Percentiles rank a stretch among this genome's conserved stretches.
Conservation (phyloP, 2,329 filamentous ascomycete genomes). For the Beauveria sp. region DNA sequence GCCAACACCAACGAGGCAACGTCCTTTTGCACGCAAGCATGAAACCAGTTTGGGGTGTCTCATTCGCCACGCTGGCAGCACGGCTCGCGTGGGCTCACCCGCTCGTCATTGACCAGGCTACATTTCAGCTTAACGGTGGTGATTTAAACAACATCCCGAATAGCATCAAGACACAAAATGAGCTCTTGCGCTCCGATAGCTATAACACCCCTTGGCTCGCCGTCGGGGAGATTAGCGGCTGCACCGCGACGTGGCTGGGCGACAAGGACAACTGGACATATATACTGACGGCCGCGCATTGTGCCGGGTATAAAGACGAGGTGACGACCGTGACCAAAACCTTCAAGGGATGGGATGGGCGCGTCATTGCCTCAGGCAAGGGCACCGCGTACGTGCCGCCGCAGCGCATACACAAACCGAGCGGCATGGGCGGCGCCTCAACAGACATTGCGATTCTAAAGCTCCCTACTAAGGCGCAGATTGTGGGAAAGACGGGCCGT, state of each 20-base stretch:
- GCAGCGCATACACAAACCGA: not conserved
- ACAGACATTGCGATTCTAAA: not conserved
- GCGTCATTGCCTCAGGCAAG: not conserved
- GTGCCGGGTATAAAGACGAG: not conserved
- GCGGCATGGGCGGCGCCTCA: not conserved
- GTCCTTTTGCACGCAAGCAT: not conserved
- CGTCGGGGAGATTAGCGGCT: not conserved
- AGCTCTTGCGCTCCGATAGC: not conserved
- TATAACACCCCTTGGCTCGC: not conserved
- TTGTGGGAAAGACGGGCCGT: not conserved
- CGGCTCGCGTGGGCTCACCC: not conserved
- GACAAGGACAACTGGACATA: not conserved
- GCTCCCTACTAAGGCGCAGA: not conserved
- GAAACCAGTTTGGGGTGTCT: not conserved
- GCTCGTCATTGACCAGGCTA: not conserved
- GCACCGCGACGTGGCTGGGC: not conserved
- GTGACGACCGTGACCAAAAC: not conserved
- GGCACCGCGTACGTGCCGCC: not conserved
- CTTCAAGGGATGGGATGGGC: not conserved
- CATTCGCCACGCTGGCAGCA: not conserved
- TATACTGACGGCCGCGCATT: not conserved
- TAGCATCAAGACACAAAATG: not conserved
- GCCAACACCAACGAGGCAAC: no score
- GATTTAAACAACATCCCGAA: not conserved
- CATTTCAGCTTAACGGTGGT: not conserved